A percentile compares a stretch with the other conserved stretches of the same genome.
phyloP scores from a whole-genome alignment of 805 yeast genomes.

The Metschnikowia orientalis region DNA sequence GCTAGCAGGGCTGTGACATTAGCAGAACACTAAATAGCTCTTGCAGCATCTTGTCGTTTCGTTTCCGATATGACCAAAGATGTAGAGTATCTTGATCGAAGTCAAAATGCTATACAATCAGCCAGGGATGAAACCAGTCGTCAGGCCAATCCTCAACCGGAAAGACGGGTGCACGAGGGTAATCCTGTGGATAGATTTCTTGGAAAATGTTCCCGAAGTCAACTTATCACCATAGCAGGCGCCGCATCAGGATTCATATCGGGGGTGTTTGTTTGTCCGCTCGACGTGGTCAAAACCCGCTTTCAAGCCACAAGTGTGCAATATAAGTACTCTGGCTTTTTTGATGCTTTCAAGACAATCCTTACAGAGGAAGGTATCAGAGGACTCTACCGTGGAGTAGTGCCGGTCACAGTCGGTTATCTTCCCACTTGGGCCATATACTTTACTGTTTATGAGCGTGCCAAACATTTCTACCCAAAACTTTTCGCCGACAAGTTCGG shows the following conservation, averaged over 20 bases:
- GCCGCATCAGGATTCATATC: conserved; percentile 91
- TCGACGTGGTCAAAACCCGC: conserved; percentile 92
- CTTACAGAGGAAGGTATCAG: conserved; percentile 70
- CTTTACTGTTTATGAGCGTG: conserved; percentile 81
- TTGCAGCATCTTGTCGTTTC: too few species aligned
- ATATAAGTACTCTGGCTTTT: conserved; percentile 50
- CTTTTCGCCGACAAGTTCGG: conserved; percentile 28
- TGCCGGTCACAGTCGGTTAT: conserved; percentile 90
- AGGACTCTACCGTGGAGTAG: conserved; percentile 86
- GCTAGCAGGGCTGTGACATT: too few species aligned
- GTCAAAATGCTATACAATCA: too few species aligned
- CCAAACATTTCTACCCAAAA: conserved; percentile 53
- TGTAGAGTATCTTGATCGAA: not conserved
- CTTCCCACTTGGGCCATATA: conserved; percentile 98
- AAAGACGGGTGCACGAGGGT: too few species aligned
- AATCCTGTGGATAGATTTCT: conserved; percentile 22
- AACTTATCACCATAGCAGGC: conserved; percentile 78
- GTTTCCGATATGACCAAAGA: conserved; percentile 4
- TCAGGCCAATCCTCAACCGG: too few species aligned
- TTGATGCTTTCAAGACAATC: conserved; percentile 63
- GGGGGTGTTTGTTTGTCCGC: conserved; percentile 87
- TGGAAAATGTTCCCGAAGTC: conserved; percentile 35
- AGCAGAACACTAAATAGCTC: too few species aligned
- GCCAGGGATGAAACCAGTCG: too few species aligned
- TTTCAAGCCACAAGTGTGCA: conserved; percentile 83